phyloP scores from a whole-genome alignment of 2,329 filamentous ascomycete species.

The Fusarium piperis region DNA sequence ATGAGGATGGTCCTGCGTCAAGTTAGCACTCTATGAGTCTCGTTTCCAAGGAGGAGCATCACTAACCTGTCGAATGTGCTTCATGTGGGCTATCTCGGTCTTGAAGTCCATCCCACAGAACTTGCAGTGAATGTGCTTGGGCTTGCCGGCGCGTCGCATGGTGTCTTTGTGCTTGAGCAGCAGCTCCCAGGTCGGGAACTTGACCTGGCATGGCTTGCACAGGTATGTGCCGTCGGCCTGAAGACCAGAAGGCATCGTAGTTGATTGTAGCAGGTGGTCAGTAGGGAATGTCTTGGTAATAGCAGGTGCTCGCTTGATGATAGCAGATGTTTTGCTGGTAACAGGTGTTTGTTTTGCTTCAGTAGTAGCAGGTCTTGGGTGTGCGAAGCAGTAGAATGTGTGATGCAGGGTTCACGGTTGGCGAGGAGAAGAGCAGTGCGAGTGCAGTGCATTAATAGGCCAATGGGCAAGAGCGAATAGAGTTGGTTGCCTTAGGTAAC shows the following conservation, averaged over 20 bases:
- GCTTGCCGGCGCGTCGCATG: conserved; percentile 35
- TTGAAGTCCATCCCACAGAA: conserved; percentile 51
- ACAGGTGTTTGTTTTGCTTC: not conserved
- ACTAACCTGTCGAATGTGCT: conserved; percentile 51
- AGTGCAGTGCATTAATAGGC: not conserved
- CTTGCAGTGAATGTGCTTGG: conserved; percentile 50
- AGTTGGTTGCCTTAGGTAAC: not conserved
- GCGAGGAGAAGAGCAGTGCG: not conserved
- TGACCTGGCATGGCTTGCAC: conserved; percentile 45
- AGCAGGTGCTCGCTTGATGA: not conserved
- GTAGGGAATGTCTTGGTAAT: not conserved
- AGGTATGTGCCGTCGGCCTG: conserved; percentile 25
- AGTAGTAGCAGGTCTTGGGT: not conserved
- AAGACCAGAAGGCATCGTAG: conserved; percentile 25
- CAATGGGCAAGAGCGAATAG: not conserved
- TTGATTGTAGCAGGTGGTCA: not conserved
- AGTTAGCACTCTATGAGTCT: conserved; percentile 5
- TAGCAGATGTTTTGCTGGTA: not conserved
- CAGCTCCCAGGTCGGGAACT: conserved; percentile 39
- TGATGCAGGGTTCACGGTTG: not conserved
- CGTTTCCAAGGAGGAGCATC: not conserved
- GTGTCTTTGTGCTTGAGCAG: conserved; percentile 45
- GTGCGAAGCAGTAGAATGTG: not conserved
- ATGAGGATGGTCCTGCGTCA: conserved; percentile 49
- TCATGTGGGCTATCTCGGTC: conserved; percentile 43